Base-by-base conservation (phyloP, 2,329 filamentous ascomycete species). In the Chaetomium olivaceum region DNA sequence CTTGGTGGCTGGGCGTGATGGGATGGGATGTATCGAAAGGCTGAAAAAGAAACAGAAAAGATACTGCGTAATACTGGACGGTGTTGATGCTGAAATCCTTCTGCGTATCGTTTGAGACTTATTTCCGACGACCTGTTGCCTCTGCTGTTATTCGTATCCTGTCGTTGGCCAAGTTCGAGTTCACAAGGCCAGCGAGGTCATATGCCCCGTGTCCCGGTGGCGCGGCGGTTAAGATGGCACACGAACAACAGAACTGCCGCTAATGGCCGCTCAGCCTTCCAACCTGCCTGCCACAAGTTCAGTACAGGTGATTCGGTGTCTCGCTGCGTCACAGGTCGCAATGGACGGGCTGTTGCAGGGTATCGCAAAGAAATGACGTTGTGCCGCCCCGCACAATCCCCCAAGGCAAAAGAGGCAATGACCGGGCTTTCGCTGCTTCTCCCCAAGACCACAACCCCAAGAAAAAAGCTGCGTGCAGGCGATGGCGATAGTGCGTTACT, bases 131-230 rank as follows among this genome's bases (percentile, higher is more conserved):
- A 16, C 27, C 19, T 12, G 31, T 50, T 56, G 27, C 51, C 61
- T n/a, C 43, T 16, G 23, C 27, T 29, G 27, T 29, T 6, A 6
- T 6, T 6, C 6, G 27, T 29, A 3, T 3, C 27, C 27, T 29
- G 27, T 29, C 27, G 27, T 29, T 29, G 27, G 27, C 27, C 27
- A 29, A 29, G 27, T 29, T 29, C 36, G 39, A 55, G 36, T 56
- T 46, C 36, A 55, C 46, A 62, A 62, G 46, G n/a, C 16, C 33
- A 36, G 11, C 16, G 21, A 52, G 63, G 60, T 66, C 64, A 66
- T 66, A 60, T 66, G 64, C 60, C 29, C 29, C 46, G n/a, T n/a
- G 23, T 21, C 6, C 36, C 14, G 55, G 63, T 64, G 58, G 56
- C 60, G 66, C 36, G 36, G 36, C 36, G 36, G 62, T 50, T 65